Conservation (phyloP, 306 rosid genomes). For the Prunus salicina region DNA sequence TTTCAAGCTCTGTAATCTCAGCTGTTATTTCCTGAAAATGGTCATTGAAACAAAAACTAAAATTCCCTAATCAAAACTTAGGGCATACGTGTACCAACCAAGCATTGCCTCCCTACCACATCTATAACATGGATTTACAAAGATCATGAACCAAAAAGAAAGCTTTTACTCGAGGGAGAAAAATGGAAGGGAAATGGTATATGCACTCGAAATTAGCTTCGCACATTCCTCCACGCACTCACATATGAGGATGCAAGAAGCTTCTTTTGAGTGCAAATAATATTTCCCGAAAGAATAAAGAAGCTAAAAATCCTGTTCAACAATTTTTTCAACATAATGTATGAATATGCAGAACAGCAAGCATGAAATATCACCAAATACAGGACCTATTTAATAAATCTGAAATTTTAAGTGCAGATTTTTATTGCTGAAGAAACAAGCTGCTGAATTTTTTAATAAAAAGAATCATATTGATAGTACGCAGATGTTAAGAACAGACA, state of each 20-base stretch:
- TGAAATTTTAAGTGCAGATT: too few relatives aligned
- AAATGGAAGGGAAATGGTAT: neutral
- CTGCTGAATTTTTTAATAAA: neutral
- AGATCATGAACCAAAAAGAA: neutral
- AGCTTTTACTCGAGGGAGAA: neutral
- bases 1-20: constrained; percentile 82
- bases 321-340: too few relatives aligned
- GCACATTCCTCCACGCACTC: neutral
- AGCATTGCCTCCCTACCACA: constrained; percentile 13
- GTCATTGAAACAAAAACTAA: constrained; percentile 21
- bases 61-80: constrained; percentile 12
- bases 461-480: neutral
- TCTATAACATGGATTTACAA: neutral
- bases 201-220: neutral
- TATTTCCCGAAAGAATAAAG: neutral
- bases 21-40: constrained; percentile 63
- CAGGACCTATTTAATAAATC: too few relatives aligned
- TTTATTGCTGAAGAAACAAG: neutral
- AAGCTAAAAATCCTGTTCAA: neutral
- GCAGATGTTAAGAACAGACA: neutral
- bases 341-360: too few relatives aligned
- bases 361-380: too few relatives aligned
- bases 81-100: neutral
- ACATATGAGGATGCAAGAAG: neutral
- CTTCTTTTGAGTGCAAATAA: neutral